These are phyloP conservation scores for Penicillium sp. DNA, from an alignment of 2,329 filamentous ascomycete genomes.

Conservation along the genomic window DNA sequence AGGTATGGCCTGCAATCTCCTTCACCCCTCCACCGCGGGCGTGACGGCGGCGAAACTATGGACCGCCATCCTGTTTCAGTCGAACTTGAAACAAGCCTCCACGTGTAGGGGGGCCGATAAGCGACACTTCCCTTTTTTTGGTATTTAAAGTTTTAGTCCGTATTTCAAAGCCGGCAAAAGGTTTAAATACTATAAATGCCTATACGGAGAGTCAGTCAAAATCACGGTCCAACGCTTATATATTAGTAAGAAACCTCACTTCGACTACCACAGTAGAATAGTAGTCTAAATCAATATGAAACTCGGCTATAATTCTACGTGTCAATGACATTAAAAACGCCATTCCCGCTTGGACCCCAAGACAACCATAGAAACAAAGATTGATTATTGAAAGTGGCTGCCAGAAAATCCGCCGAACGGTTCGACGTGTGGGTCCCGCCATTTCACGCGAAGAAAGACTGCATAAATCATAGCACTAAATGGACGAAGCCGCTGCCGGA, in stretches of 20 bases:
- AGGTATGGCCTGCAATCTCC: conserved; percentile 17
- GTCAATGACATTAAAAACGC: background rate
- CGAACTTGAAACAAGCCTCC: conserved; percentile 15
- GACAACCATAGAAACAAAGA: background rate
- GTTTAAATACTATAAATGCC: too few species aligned
- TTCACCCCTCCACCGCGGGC: conserved; percentile 3
- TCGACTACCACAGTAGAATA: too few species aligned
- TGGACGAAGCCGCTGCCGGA: background rate
- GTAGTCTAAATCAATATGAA: too few species aligned
- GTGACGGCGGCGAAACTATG: background rate
- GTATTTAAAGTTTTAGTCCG: too few species aligned
- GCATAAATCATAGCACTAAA: background rate
- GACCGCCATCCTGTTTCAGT: background rate
- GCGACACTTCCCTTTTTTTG: too few species aligned
- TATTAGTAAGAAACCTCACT: too few species aligned
- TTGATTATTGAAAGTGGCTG: conserved; percentile 1
- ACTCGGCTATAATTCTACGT: background rate
- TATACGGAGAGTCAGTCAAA: too few species aligned
- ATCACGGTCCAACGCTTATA: too few species aligned
- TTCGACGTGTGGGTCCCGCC: conserved; percentile 7
- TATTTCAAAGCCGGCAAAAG: too few species aligned
- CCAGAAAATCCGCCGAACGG: background rate
- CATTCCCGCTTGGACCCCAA: background rate
- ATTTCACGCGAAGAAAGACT: background rate
- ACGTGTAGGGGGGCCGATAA: background rate